These are phyloP conservation scores for Psilocybe cubensis DNA, from an alignment of 768 basidiomycete species.

Conservation along the genomic window DNA sequence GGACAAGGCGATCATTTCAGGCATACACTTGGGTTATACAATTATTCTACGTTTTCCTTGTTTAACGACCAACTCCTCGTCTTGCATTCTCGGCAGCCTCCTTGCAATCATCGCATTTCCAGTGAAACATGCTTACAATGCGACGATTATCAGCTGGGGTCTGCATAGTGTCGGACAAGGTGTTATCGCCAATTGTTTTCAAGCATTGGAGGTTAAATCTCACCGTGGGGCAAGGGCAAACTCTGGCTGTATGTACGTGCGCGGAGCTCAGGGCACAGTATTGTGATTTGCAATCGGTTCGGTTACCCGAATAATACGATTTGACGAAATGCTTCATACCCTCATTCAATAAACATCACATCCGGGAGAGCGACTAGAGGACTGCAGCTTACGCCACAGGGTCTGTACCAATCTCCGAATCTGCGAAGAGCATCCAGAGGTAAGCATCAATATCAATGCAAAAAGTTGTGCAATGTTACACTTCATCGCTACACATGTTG, in stretches of 20 bases:
- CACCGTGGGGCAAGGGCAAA: constrained; percentile 58
- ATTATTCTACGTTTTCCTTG: neutral
- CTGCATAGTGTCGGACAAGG: constrained; percentile 28
- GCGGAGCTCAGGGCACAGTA: constrained; percentile 56
- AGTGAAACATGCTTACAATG: constrained; percentile 69
- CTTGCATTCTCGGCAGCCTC: constrained; percentile 36
- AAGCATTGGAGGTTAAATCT: constrained; percentile 14
- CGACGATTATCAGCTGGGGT: constrained; percentile 49
- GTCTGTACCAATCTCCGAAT: constrained; percentile 46
- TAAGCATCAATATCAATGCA: neutral
- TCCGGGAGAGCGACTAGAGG: neutral
- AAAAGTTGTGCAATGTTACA: constrained; percentile 35
- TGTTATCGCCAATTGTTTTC: neutral
- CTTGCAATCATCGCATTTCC: constrained; percentile 63
- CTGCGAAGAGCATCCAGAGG: constrained; percentile 25
- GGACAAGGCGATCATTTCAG: neutral
- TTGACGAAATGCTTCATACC: constrained; percentile 60
- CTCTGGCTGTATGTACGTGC: constrained; percentile 63
- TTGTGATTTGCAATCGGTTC: constrained; percentile 54
- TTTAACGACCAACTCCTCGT: constrained; percentile 23
- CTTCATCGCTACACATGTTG: constrained; percentile 62
- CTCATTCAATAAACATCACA: constrained; percentile 5
- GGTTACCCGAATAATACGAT: constrained; percentile 64
- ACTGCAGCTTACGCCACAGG: constrained; percentile 40
- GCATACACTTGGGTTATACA: neutral